phyloP scores from a whole-genome alignment of 352 stramenopile genomes.

The Pythium dissotocum region DNA sequence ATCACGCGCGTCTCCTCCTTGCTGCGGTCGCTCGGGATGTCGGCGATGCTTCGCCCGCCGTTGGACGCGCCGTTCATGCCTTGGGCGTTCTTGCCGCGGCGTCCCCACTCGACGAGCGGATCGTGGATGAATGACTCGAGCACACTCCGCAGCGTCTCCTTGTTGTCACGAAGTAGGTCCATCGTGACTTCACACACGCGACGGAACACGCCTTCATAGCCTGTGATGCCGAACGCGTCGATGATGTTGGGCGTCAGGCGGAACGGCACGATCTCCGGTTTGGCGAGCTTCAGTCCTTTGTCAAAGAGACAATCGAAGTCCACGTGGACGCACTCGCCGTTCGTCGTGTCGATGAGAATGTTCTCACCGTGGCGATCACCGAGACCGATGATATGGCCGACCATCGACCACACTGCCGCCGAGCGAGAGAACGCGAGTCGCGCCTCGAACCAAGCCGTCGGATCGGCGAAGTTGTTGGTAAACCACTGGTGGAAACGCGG shows the following conservation, averaged over 20 bases:
- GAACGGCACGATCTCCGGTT: conserved; percentile 99
- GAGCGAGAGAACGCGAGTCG: conserved; percentile 84
- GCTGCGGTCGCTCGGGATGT: conserved; percentile 68
- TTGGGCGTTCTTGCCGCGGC: conserved; percentile 70
- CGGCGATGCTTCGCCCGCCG: conserved; percentile 37
- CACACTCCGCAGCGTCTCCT: conserved; percentile 97
- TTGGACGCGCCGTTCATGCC: conserved; percentile 31
- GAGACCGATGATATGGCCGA: conserved; percentile 94
- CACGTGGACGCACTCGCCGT: conserved; percentile 98
- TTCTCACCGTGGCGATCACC: conserved; percentile 99
- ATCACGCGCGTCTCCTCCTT: conserved; percentile 88
- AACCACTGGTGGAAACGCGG: conserved; percentile 99
- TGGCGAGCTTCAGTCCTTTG: conserved; percentile 96
- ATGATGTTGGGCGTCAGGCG: conserved; percentile 99
- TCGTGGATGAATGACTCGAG: conserved; percentile 99
- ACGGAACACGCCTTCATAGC: conserved; percentile 95
- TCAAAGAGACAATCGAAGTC: conserved; percentile 99
- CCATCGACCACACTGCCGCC: conserved; percentile 96
- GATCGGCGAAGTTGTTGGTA: conserved; percentile 96
- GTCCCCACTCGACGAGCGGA: conserved; percentile 92
- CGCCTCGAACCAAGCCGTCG: conserved; percentile 97
- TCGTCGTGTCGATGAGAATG: conserved; percentile 98
- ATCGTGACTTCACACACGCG: conserved; percentile 92
- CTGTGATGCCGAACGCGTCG: conserved; percentile 98
- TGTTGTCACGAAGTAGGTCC: conserved; percentile 93